Evolutionary conservation across 306 rosid genomes (phyloP).

Genomic region (Begonia fuchsioides): DNA sequence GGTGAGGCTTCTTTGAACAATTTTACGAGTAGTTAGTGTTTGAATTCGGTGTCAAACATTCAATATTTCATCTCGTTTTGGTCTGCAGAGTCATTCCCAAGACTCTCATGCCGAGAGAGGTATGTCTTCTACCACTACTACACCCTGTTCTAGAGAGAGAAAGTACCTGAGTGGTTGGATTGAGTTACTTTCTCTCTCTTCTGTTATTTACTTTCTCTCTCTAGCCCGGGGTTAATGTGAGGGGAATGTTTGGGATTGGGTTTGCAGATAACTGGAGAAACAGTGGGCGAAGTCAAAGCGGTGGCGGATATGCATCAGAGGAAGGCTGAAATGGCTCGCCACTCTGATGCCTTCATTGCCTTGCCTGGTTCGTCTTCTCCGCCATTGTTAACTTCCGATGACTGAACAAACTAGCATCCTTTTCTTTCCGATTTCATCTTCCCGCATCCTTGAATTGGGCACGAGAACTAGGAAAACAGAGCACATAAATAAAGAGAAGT

Average conservation of each 20-base stretch:
- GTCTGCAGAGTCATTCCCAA: constrained; percentile 82
- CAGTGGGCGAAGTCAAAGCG: constrained; percentile 96
- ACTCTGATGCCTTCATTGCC: constrained; percentile 98
- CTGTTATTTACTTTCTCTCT: constrained; percentile 3
- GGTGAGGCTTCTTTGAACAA: constrained; percentile 27
- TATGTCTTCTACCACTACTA: constrained; percentile 18
- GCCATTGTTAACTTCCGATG: no score
- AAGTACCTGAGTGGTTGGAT: constrained; percentile 2
- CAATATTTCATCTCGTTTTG: constrained; percentile 27
- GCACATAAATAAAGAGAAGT: no score
- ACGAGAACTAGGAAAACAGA: no score
- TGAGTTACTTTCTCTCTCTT: not conserved
- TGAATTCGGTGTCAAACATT: not conserved
- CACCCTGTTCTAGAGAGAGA: constrained; percentile 14
- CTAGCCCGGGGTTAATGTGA: constrained; percentile 4
- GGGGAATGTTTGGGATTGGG: constrained; percentile 9
- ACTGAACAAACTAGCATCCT: no score
- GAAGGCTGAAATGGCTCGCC: constrained; percentile 98
- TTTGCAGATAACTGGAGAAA: constrained; percentile 91
- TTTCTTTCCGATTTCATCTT: no score
- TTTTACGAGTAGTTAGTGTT: not conserved
- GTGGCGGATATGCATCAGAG: constrained; percentile 99
- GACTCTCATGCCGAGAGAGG: constrained; percentile 99
- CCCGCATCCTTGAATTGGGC: no score
- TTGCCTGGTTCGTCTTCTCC: constrained; percentile 65